These are phyloP conservation scores for Penicillium robsamsonii DNA, from an alignment of 495 filamentous ascomycete genomes.

Conservation along the genomic window DNA sequence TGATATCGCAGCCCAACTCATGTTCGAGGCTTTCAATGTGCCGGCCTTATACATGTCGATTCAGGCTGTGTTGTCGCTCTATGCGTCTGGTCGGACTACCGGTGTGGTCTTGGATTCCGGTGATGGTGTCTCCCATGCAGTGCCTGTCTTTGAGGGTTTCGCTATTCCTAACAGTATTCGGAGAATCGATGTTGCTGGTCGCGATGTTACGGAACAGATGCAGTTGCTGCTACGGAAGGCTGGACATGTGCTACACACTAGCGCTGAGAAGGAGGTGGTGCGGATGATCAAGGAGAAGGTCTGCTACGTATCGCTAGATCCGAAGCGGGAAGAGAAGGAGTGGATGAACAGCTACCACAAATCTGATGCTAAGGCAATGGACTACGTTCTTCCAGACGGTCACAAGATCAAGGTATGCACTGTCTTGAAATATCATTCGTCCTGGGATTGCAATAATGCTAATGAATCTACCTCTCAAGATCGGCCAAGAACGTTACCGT, in stretches of 20 bases:
- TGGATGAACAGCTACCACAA: conserved; percentile 64
- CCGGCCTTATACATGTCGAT: conserved; percentile 96
- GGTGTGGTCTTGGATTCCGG: conserved; percentile 94
- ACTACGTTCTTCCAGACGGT: conserved; percentile 89
- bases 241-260: conserved; percentile 94
- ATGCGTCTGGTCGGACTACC: conserved; percentile 93
- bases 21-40: conserved; percentile 99
- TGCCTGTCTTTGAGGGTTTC: conserved; percentile 97
- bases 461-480: conserved; percentile 39
- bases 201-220: conserved; percentile 95
- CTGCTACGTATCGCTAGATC: conserved; percentile 87
- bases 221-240: conserved; percentile 88
- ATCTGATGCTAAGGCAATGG: conserved; percentile 65
- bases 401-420: conserved; percentile 77
- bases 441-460: background rate
- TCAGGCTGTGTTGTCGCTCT: conserved; percentile 93
- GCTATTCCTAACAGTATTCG: conserved; percentile 93
- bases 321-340: conserved; percentile 93
- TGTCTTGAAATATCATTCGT: background rate
- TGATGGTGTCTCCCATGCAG: conserved; percentile 95
- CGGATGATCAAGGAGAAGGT: conserved; percentile 93
- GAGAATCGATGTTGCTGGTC: conserved; percentile 94
- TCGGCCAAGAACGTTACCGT: conserved; percentile 88
- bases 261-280: conserved; percentile 97
- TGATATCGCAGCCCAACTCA: conserved; percentile 93